Percentiles rank a stretch among this genome's conserved stretches.
These are phyloP conservation scores for Nemania sp. DNA, from an alignment of 2,329 filamentous ascomycete genomes.

Conservation along the genomic window DNA sequence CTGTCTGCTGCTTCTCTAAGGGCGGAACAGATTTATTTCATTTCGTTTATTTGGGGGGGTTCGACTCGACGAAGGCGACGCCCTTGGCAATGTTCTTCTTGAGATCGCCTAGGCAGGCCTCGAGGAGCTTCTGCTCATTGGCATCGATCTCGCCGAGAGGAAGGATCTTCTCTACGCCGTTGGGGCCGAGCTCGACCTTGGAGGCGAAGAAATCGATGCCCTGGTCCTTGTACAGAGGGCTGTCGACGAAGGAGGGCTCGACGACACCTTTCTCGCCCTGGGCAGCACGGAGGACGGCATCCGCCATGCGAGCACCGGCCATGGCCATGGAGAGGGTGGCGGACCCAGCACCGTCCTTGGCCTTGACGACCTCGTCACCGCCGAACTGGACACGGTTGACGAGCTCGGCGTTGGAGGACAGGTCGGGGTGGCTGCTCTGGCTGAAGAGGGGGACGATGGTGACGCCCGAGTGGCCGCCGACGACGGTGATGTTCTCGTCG, in stretches of 20 bases:
- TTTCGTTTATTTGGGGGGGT: slow-evolving; percentile 61
- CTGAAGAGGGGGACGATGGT: slow-evolving; percentile 98
- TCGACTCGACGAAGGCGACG: slow-evolving; percentile 61
- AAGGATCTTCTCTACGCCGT: slow-evolving; percentile 93
- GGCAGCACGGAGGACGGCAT: slow-evolving; percentile 89
- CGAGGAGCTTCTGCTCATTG: slow-evolving; percentile 86
- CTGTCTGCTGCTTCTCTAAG: background rate
- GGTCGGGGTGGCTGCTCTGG: slow-evolving; percentile 85
- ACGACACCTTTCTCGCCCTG: slow-evolving; percentile 93
- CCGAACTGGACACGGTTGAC: slow-evolving; percentile 97
- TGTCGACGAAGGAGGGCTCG: slow-evolving; percentile 97
- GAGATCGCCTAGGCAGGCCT: slow-evolving; percentile 81
- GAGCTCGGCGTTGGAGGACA: slow-evolving; percentile 77
- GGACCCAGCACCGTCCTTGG: slow-evolving; percentile 96
- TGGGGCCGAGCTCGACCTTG: slow-evolving; percentile 92
- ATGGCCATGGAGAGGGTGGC: slow-evolving; percentile 99
- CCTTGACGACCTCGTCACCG: slow-evolving; percentile 98
- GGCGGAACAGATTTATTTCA: background rate
- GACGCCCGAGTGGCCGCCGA: slow-evolving; percentile 96
- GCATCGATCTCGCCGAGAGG: slow-evolving; percentile 83
- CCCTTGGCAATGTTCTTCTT: slow-evolving; percentile 98
- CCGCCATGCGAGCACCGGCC: slow-evolving; percentile 82
- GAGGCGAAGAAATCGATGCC: slow-evolving; percentile 97
- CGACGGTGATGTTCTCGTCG: slow-evolving; percentile 91
- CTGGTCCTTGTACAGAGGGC: slow-evolving; percentile 97